phyloP scores from a whole-genome alignment of 345 rosid genomes.

The Atalantia buxifolia region DNA sequence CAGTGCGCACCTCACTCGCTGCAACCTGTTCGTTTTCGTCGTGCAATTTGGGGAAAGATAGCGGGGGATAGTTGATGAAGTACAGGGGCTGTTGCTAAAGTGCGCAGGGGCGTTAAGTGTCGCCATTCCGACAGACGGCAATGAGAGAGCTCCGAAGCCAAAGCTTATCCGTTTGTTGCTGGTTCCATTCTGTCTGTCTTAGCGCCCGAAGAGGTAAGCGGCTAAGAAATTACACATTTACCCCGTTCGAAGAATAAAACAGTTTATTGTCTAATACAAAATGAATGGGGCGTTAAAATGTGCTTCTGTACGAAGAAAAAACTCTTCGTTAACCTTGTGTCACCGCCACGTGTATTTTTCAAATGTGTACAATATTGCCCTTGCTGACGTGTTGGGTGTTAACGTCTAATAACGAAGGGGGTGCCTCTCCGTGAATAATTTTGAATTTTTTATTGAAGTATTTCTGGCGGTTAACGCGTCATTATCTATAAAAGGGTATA shows the following conservation, averaged over 20 bases:
- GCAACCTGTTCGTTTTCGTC: background rate
- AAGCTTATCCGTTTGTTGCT: slow-evolving; percentile 15
- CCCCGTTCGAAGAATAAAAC: background rate
- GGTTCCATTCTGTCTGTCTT: background rate
- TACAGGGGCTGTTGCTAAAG: slow-evolving; percentile 12
- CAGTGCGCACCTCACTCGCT: slow-evolving; percentile 26
- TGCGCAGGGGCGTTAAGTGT: slow-evolving; percentile 27
- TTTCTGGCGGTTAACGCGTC: background rate
- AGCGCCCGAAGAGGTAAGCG: background rate
- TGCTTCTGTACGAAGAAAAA: too few species aligned
- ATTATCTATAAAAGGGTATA: background rate
- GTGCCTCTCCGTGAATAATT: background rate
- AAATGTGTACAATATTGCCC: too few species aligned
- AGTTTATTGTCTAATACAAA: background rate
- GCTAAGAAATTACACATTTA: background rate
- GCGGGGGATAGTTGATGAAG: background rate
- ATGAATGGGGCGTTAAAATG: too few species aligned
- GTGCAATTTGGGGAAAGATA: background rate
- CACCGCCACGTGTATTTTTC: too few species aligned
- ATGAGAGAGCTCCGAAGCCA: too few species aligned
- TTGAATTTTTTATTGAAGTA: background rate
- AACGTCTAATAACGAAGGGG: background rate
- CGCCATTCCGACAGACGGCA: slow-evolving; percentile 20
- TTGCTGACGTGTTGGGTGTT: too few species aligned
- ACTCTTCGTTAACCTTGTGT: too few species aligned